Conservation (phyloP, 75 land plant species). For the Gnetum montanum region DNA sequence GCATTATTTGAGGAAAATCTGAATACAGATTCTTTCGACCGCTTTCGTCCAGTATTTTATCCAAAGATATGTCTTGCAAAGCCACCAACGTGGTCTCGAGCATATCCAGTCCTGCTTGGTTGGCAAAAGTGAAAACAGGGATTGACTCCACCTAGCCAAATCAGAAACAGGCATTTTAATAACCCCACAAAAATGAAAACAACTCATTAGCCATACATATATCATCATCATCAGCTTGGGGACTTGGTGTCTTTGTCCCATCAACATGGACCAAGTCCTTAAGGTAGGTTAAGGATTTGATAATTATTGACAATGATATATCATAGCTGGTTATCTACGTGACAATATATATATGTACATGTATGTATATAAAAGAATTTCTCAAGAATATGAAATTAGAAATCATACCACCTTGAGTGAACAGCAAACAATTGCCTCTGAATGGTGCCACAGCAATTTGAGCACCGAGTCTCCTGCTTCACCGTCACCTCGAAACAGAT, state of each 20-base stretch:
- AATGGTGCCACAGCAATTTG: constrained; percentile 63
- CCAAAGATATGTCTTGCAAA: constrained; percentile 52
- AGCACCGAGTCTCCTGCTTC: constrained; percentile 44
- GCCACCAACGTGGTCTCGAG: constrained; percentile 48
- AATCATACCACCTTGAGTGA: constrained; percentile 72
- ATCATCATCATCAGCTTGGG: background rate
- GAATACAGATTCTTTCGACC: constrained; percentile 35
- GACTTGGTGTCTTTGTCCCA: too few species aligned
- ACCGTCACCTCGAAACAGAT: constrained; percentile 39
- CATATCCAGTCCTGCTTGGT: constrained; percentile 68
- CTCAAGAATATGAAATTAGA: too few species aligned
- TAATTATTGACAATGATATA: background rate
- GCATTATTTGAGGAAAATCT: constrained; percentile 48
- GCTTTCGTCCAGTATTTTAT: constrained; percentile 55
- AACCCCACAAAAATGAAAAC: background rate
- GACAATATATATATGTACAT: background rate
- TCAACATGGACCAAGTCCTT: too few species aligned
- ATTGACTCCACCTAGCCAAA: constrained; percentile 25
- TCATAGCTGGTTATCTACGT: background rate
- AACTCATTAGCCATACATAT: background rate
- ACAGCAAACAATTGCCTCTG: constrained; percentile 78
- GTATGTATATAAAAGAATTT: background rate
- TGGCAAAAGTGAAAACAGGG: constrained; percentile 73
- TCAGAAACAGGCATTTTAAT: background rate
- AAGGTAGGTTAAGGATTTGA: background rate